phyloP scores from a whole-genome alignment of 805 yeast species.

The Priceomyces haplophilus region DNA sequence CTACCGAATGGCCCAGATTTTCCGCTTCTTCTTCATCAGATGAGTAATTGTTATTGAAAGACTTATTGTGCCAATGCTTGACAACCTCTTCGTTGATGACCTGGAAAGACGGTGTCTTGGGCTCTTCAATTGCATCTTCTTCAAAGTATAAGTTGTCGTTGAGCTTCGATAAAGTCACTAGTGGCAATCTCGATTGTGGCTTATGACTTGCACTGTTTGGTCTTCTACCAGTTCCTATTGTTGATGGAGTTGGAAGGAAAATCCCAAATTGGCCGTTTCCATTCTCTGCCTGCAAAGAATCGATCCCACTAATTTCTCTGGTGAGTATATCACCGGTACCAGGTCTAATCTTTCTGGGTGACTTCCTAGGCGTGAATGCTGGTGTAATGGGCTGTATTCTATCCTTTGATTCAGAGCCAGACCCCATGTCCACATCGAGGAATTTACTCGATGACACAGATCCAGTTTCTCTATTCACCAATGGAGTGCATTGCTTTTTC shows the following conservation, averaged over 20 bases:
- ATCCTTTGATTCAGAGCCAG: background rate
- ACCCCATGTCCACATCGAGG: background rate
- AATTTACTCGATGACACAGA: background rate
- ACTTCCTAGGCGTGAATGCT: constrained; percentile 31
- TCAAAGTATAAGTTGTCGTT: constrained; percentile 27
- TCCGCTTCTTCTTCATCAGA: constrained; percentile 25
- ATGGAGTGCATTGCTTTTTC: background rate
- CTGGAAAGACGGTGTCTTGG: constrained; percentile 30
- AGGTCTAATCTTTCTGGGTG: constrained; percentile 22
- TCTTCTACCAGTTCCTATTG: constrained; percentile 37
- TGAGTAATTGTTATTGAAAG: constrained; percentile 24
- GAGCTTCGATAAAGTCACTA: constrained; percentile 16
- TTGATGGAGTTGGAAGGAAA: constrained; percentile 36
- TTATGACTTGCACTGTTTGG: constrained; percentile 7
- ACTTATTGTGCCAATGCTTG: constrained; percentile 37
- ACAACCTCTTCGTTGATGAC: constrained; percentile 32
- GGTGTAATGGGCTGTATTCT: constrained; percentile 24
- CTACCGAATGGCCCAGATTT: background rate
- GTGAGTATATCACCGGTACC: constrained; percentile 14
- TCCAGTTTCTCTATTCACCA: background rate
- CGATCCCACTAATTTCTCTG: constrained; percentile 8
- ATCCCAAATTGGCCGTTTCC: constrained; percentile 20
- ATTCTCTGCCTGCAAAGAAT: constrained; percentile 1
- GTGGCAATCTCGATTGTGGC: constrained; percentile 5
- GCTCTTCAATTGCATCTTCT: constrained; percentile 18